A percentile compares a stretch with the other conserved stretches of the same genome.
These are phyloP conservation scores for Ceratocystis eucalypticola DNA, from an alignment of 2,329 filamentous ascomycete genomes.

Conservation along the genomic window DNA sequence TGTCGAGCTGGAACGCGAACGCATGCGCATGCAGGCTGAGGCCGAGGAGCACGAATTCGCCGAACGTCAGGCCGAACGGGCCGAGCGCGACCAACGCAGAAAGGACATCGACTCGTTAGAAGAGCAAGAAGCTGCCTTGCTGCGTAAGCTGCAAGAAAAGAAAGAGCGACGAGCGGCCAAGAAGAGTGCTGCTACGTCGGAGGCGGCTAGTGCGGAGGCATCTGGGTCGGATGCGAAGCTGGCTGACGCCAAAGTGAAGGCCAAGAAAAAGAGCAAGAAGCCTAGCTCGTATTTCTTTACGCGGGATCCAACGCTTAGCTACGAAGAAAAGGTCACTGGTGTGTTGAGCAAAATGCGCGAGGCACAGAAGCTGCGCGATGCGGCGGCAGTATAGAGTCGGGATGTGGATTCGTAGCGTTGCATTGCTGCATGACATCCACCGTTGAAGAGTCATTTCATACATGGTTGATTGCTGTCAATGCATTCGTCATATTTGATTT, in stretches of 20 bases:
- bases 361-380: slow-evolving; percentile 26
- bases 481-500: background rate
- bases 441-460: background rate
- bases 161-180: slow-evolving; percentile 29
- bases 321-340: slow-evolving; percentile 20
- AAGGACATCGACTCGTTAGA: slow-evolving; percentile 24
- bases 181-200: slow-evolving; percentile 21
- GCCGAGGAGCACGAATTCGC: slow-evolving; percentile 23
- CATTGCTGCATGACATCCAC: background rate
- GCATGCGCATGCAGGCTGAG: slow-evolving; percentile 25
- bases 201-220: slow-evolving; percentile 16
- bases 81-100: slow-evolving; percentile 23
- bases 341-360: slow-evolving; percentile 29
- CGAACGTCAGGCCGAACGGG: background rate
- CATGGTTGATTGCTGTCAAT: background rate
- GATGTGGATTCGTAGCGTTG: background rate
- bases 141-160: slow-evolving; percentile 19
- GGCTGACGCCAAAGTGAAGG: slow-evolving; percentile 1
- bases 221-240: slow-evolving; percentile 11
- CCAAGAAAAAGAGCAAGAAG: slow-evolving; percentile 17
- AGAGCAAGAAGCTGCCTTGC: slow-evolving; percentile 22
- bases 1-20: slow-evolving; percentile 29
- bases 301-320: slow-evolving; percentile 19
- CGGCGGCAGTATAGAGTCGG: slow-evolving; percentile 20
- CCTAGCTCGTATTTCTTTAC: slow-evolving; percentile 18